phyloP scores from a whole-genome alignment of 306 rosid species.

The Castanopsis chinensis region DNA sequence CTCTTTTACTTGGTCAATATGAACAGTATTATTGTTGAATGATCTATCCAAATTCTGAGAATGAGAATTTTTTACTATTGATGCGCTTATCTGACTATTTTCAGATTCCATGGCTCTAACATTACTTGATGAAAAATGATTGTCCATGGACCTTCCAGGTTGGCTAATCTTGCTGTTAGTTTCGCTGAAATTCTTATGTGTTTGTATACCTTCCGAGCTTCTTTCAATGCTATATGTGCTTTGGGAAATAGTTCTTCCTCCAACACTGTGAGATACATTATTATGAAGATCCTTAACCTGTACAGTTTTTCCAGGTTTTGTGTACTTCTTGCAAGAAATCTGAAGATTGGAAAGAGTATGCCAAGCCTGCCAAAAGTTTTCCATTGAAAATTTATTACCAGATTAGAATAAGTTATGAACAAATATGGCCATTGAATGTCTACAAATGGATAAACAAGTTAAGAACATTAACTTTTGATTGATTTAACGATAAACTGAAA shows the following conservation, averaged over 20 bases:
- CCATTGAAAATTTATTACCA: slow-evolving; percentile 17
- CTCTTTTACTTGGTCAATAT: slow-evolving; percentile 31
- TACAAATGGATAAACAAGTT: neutral
- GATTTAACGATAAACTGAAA: slow-evolving; percentile 7
- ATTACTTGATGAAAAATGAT: slow-evolving; percentile 27
- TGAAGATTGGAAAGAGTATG: slow-evolving; percentile 60
- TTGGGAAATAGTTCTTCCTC: slow-evolving; percentile 30
- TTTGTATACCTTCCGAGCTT: slow-evolving; percentile 13
- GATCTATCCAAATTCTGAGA: slow-evolving; percentile 39
- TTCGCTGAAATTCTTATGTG: slow-evolving; percentile 21
- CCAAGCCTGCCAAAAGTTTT: slow-evolving; percentile 66
- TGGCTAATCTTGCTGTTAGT: slow-evolving; percentile 27
- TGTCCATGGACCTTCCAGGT: slow-evolving; percentile 11
- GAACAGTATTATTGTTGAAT: slow-evolving; percentile 27
- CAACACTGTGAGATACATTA: slow-evolving; percentile 25
- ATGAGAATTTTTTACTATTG: slow-evolving; percentile 34
- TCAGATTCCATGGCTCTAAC: slow-evolving; percentile 28
- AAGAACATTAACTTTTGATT: slow-evolving; percentile 1
- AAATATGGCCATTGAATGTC: neutral
- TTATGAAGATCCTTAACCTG: slow-evolving; percentile 30
- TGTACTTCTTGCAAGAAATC: slow-evolving; percentile 52
- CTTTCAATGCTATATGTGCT: slow-evolving; percentile 28
- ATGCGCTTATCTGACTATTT: slow-evolving; percentile 35
- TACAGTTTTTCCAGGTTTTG: slow-evolving; percentile 61
- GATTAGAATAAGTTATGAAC: slow-evolving; percentile 4